Percentiles rank a stretch among this genome's conserved stretches.
phyloP scores from a whole-genome alignment of 2,329 filamentous ascomycete genomes.

The Xylariaceae sp. region DNA sequence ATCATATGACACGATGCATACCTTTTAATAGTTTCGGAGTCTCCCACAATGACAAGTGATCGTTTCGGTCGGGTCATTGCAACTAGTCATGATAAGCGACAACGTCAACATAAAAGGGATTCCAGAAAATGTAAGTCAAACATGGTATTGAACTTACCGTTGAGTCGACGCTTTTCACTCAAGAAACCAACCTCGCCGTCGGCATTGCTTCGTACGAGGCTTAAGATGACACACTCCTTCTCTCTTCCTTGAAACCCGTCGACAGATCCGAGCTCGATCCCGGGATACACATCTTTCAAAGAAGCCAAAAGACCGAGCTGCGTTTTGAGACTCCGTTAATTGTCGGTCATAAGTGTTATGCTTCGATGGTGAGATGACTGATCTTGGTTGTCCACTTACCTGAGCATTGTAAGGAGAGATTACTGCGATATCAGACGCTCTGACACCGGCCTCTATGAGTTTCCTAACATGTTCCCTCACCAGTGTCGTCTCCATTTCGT shows the following conservation, averaged over 20 bases:
- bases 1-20: conserved; percentile 47
- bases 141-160: conserved; percentile 58
- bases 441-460: conserved; percentile 75
- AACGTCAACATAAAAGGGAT: neutral
- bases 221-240: conserved; percentile 92
- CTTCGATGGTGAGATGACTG: neutral
- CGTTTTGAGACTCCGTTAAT: conserved; percentile 4
- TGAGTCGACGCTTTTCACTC: conserved; percentile 84
- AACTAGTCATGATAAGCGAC: conserved; percentile 48
- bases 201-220: conserved; percentile 86
- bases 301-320: conserved; percentile 74
- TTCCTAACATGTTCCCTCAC: conserved; percentile 73
- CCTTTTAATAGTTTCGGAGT: conserved; percentile 88
- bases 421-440: conserved; percentile 80
- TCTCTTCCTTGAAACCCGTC: conserved; percentile 97
- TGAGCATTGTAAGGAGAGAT: conserved; percentile 97
- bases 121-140: neutral
- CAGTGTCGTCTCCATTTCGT: conserved; percentile 82
- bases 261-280: conserved; percentile 90
- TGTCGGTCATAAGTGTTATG: neutral
- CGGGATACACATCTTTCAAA: conserved; percentile 76
- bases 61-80: conserved; percentile 95
- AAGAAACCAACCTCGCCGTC: conserved; percentile 89
- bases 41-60: conserved; percentile 85
- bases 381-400: conserved; percentile 39